Base-by-base conservation (phyloP, 2,329 filamentous ascomycete species). In the Fusarium chaquense region DNA sequence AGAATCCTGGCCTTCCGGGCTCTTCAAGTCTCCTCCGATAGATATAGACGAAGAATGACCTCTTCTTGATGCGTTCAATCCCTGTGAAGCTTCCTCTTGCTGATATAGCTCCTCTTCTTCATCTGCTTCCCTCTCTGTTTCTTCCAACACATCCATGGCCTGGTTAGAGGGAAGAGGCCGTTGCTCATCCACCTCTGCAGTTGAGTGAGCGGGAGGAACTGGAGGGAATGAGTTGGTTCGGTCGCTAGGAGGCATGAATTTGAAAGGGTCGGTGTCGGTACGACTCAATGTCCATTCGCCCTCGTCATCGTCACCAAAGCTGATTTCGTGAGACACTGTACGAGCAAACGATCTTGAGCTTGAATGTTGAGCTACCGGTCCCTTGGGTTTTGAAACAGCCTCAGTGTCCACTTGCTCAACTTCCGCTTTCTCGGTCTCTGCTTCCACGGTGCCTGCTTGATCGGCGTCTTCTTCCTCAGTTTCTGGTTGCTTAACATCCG, bases 261-360 rank as follows among this genome's bases (percentile, higher is more conserved):
- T 85, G 78, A 89, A 90, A 4, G 85, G 85, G 59, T 90, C 87
- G 3, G 84, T 84, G 54, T 86, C 83, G 32, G 83, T 81, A 57
- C 83, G 83, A 15, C 83, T 79, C 2, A 87, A 72, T 51, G 79
- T 85, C 85, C 86, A 89, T 65, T 90, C 87, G n/a, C 79, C 75
- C 24, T 89, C 87, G 22, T 89, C 87, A 24, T 89, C 88, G 45
- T 89, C 88, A 44, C 84, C 84, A 58, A 87, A 89, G 75, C 82
- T 89, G 26, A 89, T 80, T 55, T 90, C 87, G 60, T 90, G 85
- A 13, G 88, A 86, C 15, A 90, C 87, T 3, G 89, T 91, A 36
- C 89, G 85, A 13, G 88, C 83, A 77, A 91, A 91, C 0, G 89
- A 91, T 75, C 86, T 83, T 49, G 84, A 88, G 76, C 87, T 90